A percentile compares a stretch with the other conserved stretches of the same genome.
Evolutionary conservation across 2,329 filamentous ascomycete genomes (phyloP).

Genomic region (Penicillium frequentans): DNA sequence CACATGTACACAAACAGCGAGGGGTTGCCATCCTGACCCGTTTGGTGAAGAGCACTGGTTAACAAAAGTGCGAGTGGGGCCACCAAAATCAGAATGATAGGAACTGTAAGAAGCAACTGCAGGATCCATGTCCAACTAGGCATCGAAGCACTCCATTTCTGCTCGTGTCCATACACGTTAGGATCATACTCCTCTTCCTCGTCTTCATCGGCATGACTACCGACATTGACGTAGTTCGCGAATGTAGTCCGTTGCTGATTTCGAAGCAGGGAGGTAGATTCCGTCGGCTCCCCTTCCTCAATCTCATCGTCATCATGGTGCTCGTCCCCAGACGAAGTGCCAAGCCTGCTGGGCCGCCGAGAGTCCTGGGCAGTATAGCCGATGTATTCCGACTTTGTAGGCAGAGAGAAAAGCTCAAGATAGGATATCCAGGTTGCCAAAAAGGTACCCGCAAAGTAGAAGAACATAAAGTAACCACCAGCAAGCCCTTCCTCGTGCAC

Average conservation of each 20-base stretch:
- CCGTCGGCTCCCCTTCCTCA: slow-evolving; percentile 47
- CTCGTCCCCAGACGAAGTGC: slow-evolving; percentile 44
- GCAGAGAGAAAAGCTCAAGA: slow-evolving; percentile 75
- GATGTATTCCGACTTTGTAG: slow-evolving; percentile 69
- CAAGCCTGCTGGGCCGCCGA: slow-evolving; percentile 36
- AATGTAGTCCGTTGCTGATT: slow-evolving; percentile 55
- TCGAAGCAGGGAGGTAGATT: slow-evolving; percentile 58
- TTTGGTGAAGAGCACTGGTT: slow-evolving; percentile 73
- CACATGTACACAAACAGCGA: slow-evolving; percentile 70
- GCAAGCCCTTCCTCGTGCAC: slow-evolving; percentile 72
- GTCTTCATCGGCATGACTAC: slow-evolving; percentile 30
- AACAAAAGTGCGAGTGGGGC: slow-evolving; percentile 74
- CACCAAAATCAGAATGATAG: slow-evolving; percentile 73
- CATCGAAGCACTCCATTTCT: slow-evolving; percentile 78
- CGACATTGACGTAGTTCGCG: slow-evolving; percentile 51
- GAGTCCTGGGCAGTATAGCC: slow-evolving; percentile 52
- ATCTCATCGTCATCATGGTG: slow-evolving; percentile 32
- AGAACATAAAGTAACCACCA: slow-evolving; percentile 77
- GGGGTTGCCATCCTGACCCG: slow-evolving; percentile 77
- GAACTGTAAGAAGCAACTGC: slow-evolving; percentile 78
- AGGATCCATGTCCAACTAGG: slow-evolving; percentile 85
- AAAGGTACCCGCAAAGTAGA: slow-evolving; percentile 75
- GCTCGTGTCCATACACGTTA: slow-evolving; percentile 67
- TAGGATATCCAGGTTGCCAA: slow-evolving; percentile 73
- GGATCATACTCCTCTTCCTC: slow-evolving; percentile 29